A percentile compares a stretch with the other conserved stretches of the same genome.
These are phyloP conservation scores for Penicillium sp. DNA, from an alignment of 2,329 filamentous ascomycete genomes.

Conservation along the genomic window DNA sequence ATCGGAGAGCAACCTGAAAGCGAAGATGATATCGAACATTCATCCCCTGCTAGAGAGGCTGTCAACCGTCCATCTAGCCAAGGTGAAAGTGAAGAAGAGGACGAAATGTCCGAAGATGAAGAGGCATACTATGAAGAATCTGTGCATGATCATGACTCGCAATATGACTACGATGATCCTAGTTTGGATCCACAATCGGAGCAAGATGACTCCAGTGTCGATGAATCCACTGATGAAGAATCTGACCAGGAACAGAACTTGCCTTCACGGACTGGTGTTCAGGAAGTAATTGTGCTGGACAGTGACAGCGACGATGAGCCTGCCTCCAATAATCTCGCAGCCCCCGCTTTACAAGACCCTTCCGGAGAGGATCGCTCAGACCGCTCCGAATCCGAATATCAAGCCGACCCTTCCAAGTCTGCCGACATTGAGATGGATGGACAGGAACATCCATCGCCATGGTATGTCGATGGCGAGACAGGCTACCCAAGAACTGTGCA, in stretches of 20 bases:
- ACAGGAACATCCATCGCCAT: conserved; percentile 3
- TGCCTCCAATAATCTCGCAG: conserved; percentile 5
- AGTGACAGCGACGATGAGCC: conserved; percentile 45
- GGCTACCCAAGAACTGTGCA: background rate
- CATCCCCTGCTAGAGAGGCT: background rate
- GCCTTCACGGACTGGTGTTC: conserved; percentile 12
- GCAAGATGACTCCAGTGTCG: conserved; percentile 11
- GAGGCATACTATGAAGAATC: conserved; percentile 6
- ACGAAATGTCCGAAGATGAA: conserved; percentile 15
- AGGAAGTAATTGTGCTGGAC: conserved; percentile 43
- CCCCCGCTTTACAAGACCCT: background rate
- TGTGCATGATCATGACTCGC: conserved; percentile 6
- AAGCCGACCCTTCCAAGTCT: background rate
- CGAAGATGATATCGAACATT: conserved; percentile 5
- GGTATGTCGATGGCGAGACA: conserved; percentile 2
- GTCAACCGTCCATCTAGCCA: background rate
- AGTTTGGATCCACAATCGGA: background rate
- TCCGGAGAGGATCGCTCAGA: background rate
- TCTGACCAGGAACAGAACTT: conserved; percentile 4
- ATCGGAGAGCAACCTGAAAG: background rate
- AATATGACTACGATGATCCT: conserved; percentile 14
- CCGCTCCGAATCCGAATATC: background rate
- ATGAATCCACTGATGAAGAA: conserved; percentile 18
- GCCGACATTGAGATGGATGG: background rate
- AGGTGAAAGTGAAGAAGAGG: conserved; percentile 7